These are phyloP conservation scores for Leccinellum rugosiceps DNA, from an alignment of 768 basidiomycete genomes.

Conservation along the genomic window DNA sequence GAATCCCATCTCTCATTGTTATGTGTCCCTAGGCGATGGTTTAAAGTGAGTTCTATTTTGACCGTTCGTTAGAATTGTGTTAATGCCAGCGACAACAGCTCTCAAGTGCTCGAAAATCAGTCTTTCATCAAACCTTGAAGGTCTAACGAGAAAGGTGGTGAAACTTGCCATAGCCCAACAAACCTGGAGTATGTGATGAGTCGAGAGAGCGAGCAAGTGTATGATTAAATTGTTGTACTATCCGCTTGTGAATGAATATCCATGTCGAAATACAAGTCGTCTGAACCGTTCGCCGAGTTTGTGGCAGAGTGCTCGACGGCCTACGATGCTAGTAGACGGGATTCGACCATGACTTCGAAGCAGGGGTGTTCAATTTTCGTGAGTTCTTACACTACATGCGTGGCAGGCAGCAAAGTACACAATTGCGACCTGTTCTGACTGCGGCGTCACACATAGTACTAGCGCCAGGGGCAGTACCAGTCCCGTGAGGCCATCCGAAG, in stretches of 20 bases:
- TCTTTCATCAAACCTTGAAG: no score
- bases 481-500: conserved; percentile 59
- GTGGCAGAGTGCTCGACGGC: no score
- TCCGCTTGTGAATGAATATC: no score
- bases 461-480: conserved; percentile 34
- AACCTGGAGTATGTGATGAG: background rate
- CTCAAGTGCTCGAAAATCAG: background rate
- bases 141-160: background rate
- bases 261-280: no score
- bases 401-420: no score
- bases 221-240: no score
- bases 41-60: background rate
- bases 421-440: no score
- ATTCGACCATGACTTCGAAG: background rate
- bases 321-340: no score
- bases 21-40: background rate
- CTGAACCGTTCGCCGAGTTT: background rate
- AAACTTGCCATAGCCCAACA: background rate
- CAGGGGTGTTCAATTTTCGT: no score
- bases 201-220: no score
- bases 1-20: background rate
- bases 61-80: background rate
- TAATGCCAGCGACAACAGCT: background rate
- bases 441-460: no score
- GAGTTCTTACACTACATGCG: no score